Conservation (phyloP, 202 grass and related monocot genomes). For the Zoysia matrella region DNA sequence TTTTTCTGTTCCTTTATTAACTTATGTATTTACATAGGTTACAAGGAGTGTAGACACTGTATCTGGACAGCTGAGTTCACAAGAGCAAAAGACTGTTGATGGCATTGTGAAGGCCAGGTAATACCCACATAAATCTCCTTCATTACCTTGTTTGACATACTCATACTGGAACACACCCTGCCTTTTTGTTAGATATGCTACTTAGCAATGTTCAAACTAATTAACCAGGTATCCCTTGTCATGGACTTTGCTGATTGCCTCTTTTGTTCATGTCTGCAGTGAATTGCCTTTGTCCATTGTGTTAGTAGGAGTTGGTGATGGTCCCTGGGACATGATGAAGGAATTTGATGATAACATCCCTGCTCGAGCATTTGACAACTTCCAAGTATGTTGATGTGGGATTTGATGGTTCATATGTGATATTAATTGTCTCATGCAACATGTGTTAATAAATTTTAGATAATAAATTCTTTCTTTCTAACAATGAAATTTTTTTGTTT, state of each 20-base stretch:
- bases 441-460: background rate
- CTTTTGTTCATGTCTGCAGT: no score
- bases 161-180: background rate
- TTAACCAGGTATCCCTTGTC: constrained; percentile 22
- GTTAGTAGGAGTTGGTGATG: no score
- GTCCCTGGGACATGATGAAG: constrained; percentile 67
- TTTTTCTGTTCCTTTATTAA: constrained; percentile 20
- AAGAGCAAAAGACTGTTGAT: no score
- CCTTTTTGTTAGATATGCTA: constrained; percentile 6
- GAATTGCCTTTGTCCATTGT: no score
- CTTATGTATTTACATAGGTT: constrained; percentile 47
- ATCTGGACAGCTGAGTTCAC: no score
- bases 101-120: no score
- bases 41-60: constrained; percentile 75
- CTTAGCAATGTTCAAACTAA: constrained; percentile 29
- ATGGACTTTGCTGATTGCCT: background rate
- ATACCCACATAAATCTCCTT: background rate
- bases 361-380: constrained; percentile 90
- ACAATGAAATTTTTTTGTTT: constrained; percentile 1
- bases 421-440: constrained; percentile 25
- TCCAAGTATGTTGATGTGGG: constrained; percentile 64
- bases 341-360: constrained; percentile 99
- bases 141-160: background rate
- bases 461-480: background rate
- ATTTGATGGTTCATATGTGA: background rate